These are phyloP conservation scores for Aspergillus hancockii DNA, from an alignment of 495 filamentous ascomycete genomes.

Conservation along the genomic window DNA sequence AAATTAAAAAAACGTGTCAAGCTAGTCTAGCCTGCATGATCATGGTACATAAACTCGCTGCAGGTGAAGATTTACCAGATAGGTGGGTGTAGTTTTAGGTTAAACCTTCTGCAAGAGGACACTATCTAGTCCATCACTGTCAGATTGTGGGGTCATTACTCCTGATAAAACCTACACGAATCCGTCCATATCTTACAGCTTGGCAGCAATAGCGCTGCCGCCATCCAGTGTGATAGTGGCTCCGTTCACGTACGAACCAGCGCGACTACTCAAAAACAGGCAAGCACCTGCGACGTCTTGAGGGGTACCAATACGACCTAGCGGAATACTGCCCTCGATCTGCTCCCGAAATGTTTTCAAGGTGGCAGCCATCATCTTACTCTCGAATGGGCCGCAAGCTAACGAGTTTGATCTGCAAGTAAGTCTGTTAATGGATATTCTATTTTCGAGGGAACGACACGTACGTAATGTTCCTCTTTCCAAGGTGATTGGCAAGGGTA, in stretches of 20 bases:
- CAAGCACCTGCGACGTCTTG: slow-evolving; percentile 76
- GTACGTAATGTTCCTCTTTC: slow-evolving; percentile 68
- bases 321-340: slow-evolving; percentile 65
- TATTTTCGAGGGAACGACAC: slow-evolving; percentile 8
- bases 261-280: slow-evolving; percentile 69
- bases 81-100: background rate
- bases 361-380: slow-evolving; percentile 81
- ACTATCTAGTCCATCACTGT: background rate
- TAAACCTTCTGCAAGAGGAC: slow-evolving; percentile 11
- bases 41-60: slow-evolving; percentile 2
- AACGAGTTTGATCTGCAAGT: slow-evolving; percentile 58
- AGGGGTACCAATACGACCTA: slow-evolving; percentile 69
- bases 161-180: background rate
- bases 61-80: background rate
- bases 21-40: background rate
- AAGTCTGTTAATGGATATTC: slow-evolving; percentile 9
- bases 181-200: slow-evolving; percentile 43
- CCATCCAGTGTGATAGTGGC: slow-evolving; percentile 77
- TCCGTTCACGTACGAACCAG: slow-evolving; percentile 74
- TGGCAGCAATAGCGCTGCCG: slow-evolving; percentile 55
- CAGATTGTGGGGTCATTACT: background rate
- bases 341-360: slow-evolving; percentile 59
- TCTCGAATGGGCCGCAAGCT: slow-evolving; percentile 79
- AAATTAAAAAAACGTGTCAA: background rate
- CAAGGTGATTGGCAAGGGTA: slow-evolving; percentile 71